A percentile compares a stretch with the other conserved stretches of the same genome.
phyloP scores from a whole-genome alignment of 2,329 filamentous ascomycete species.

The Pestalotiopsis sp. region DNA sequence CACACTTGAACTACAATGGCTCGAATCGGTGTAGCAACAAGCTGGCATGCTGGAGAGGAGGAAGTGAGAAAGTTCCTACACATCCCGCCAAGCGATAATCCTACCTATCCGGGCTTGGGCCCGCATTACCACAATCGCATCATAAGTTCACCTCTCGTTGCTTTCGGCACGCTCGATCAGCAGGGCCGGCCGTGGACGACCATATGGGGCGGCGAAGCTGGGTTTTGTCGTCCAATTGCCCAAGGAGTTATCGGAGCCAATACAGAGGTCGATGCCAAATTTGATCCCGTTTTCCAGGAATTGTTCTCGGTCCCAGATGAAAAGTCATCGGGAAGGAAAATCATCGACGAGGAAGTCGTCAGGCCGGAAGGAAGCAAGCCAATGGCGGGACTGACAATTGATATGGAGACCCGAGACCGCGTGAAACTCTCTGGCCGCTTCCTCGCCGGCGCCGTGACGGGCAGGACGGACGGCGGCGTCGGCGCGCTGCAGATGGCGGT shows the following conservation, averaged over 20 bases:
- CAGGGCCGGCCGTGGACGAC: slow-evolving; percentile 74
- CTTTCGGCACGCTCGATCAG: slow-evolving; percentile 71
- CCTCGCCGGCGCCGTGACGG: slow-evolving; percentile 60
- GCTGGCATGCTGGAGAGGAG: slow-evolving; percentile 68
- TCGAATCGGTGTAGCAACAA: neutral
- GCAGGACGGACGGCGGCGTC: slow-evolving; percentile 33
- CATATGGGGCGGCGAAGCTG: slow-evolving; percentile 73
- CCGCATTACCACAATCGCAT: slow-evolving; percentile 63
- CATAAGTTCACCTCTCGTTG: slow-evolving; percentile 66
- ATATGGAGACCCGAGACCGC: slow-evolving; percentile 68
- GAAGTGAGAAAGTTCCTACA: slow-evolving; percentile 65
- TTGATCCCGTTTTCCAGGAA: slow-evolving; percentile 72
- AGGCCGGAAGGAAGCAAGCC: slow-evolving; percentile 40
- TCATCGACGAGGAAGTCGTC: slow-evolving; percentile 27
- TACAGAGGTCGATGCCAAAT: slow-evolving; percentile 58
- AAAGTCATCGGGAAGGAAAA: slow-evolving; percentile 38
- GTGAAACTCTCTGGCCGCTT: slow-evolving; percentile 76
- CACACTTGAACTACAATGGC: neutral
- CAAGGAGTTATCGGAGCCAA: slow-evolving; percentile 66
- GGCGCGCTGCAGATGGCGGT: slow-evolving; percentile 60
- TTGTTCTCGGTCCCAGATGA: slow-evolving; percentile 50
- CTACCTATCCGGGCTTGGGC: slow-evolving; percentile 66
- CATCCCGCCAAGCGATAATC: slow-evolving; percentile 63
- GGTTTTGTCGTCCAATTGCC: slow-evolving; percentile 67
- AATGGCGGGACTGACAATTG: slow-evolving; percentile 57